Percentiles rank a stretch among this genome's conserved stretches.
Evolutionary conservation across 139 green algal species (phyloP).

Genomic region (Closterium sp.): DNA sequence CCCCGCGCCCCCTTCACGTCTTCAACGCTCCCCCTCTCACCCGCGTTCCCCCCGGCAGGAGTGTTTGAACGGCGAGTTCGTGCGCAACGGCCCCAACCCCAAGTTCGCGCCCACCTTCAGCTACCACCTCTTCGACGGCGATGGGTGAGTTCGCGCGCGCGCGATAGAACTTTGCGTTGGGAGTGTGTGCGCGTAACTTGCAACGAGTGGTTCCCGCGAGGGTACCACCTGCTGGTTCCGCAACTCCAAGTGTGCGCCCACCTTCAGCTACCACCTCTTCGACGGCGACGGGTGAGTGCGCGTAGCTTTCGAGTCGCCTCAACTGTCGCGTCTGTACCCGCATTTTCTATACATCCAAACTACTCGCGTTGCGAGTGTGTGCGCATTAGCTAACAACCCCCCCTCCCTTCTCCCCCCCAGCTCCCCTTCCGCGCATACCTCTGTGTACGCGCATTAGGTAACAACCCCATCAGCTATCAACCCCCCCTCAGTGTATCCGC

Average conservation of each 20-base stretch:
- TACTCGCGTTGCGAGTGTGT: too few species aligned
- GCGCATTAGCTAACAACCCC: too few species aligned
- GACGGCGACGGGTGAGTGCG: too few species aligned
- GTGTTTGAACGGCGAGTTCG: constrained; percentile 42
- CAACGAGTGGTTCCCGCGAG: neutral
- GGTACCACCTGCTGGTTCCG: neutral
- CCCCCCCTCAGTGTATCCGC: too few species aligned
- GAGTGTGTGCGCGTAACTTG: neutral
- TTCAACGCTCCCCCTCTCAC: neutral
- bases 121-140: constrained; percentile 50
- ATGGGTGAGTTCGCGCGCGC: constrained; percentile 15
- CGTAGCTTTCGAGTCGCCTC: neutral
- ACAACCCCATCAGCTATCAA: too few species aligned
- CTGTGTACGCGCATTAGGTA: too few species aligned
- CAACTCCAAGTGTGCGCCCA: constrained; percentile 40
- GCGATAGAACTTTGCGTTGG: neutral
- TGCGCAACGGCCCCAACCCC: constrained; percentile 52
- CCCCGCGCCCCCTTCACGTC: neutral
- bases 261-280: constrained; percentile 46
- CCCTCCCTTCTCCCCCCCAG: neutral
- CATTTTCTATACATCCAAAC: too few species aligned
- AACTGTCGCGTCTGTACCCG: too few species aligned
- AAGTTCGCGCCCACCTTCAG: constrained; percentile 21
- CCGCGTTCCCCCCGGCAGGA: neutral
- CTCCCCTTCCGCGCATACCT: too few species aligned